Evolutionary conservation across 2,329 filamentous ascomycete genomes (phyloP), one percentile per base, ranked within the genome.

Genomic region (Diplodia scrobiculata): DNA sequence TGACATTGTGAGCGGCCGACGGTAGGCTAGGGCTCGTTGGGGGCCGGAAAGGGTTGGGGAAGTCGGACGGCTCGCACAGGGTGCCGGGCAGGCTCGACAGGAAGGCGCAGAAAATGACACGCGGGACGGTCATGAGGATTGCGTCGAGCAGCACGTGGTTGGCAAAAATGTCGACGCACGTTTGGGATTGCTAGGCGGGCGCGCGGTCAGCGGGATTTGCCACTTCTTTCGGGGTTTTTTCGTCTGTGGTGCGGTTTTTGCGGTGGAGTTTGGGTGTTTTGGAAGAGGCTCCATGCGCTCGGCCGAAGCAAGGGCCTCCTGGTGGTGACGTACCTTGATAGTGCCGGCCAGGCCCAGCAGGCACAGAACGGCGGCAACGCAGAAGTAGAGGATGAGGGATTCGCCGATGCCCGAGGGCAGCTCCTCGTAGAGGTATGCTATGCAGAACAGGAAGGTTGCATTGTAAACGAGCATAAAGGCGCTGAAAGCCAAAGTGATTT

Each of bases 321-420:
- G 19, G 32, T 34, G 34, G 65, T 14, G 32, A 71, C 75, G 68
- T 75, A 82, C 81, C 71, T 75, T 74, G n/a, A 80, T 50, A 36
- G 78, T 79, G 52, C 80, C 80, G n/a, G 80, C 63, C 29, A 82
- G 67, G 5, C 80, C 80, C 53, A 80, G 70, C 10, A 78, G 68
- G 68, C 78, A 79, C 51, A 79, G 70, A 9, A 77, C 68, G 66
- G 75, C 75, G 19, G 79, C 77, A 38, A 80, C 72, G 67, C 77
- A 72, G 25, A 79, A 73, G 70, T 81, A 82, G 50, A 73, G 68
- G 5, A 75, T 69, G 34, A 78, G 77, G 67, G 75, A 70, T 65
- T 68, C 67, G 48, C 74, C 73, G 13, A 77, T 68, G 58, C 72
- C 71, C 45, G 72, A 72, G 48, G 72, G 69, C 11, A 67, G 55